phyloP scores from a whole-genome alignment of 1,284 basidiomycete species.

The Fomitopsis palustris region DNA sequence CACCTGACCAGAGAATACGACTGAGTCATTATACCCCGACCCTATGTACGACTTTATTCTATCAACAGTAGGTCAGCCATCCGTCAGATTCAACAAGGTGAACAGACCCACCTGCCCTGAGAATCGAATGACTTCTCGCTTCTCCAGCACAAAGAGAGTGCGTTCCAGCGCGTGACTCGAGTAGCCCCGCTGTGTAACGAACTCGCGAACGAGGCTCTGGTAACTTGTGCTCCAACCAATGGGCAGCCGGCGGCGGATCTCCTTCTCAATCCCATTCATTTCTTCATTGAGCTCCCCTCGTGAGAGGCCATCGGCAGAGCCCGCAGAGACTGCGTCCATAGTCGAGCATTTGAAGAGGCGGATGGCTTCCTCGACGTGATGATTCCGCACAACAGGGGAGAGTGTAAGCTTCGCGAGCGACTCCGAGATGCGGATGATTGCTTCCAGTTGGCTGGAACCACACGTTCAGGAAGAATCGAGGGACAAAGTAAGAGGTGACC shows the following conservation, averaged over 20 bases:
- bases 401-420: constrained; percentile 94
- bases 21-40: constrained; percentile 2
- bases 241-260: constrained; percentile 84
- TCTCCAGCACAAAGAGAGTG: constrained; percentile 91
- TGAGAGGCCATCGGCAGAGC: constrained; percentile 89
- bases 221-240: constrained; percentile 98
- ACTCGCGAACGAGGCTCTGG: constrained; percentile 91
- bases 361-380: constrained; percentile 98
- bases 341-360: constrained; percentile 98
- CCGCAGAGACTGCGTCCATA: constrained; percentile 97
- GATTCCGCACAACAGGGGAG: constrained; percentile 80
- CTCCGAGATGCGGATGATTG: constrained; percentile 98
- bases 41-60: constrained; percentile 55
- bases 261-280: constrained; percentile 90
- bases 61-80: not conserved
- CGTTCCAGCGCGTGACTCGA: constrained; percentile 91
- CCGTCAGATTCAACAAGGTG: not conserved
- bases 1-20: not conserved
- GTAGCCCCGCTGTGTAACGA: constrained; percentile 90
- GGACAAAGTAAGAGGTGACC: constrained; percentile 20
- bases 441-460: constrained; percentile 85
- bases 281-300: constrained; percentile 93
- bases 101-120: constrained; percentile 58
- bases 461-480: not conserved
- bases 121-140: constrained; percentile 92